These are phyloP conservation scores for Blumeria graminis DNA, from an alignment of 2,329 filamentous ascomycete genomes.

Conservation along the genomic window DNA sequence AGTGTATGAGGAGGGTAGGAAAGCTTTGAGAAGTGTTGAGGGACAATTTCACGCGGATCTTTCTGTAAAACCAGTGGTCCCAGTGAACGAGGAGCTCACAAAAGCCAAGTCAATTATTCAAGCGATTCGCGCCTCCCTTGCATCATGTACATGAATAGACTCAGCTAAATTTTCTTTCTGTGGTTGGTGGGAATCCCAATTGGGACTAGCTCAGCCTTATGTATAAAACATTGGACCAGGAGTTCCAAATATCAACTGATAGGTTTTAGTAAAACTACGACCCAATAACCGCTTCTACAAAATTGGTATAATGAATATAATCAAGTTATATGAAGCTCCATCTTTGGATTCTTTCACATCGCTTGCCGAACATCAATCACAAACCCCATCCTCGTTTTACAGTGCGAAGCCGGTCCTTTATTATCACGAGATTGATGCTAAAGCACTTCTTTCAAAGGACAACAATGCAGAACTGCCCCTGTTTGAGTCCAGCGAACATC, in stretches of 20 bases:
- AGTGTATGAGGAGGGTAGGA: conserved; percentile 41
- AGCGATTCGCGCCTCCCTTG: conserved; percentile 7
- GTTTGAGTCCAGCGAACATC: conserved; percentile 25
- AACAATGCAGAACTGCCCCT: conserved; percentile 28
- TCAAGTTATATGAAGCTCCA: conserved; percentile 32
- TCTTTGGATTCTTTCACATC: conserved; percentile 33
- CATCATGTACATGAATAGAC: conserved; percentile 5
- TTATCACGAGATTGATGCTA: conserved; percentile 30
- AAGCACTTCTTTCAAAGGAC: conserved; percentile 29
- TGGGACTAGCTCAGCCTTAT: not conserved
- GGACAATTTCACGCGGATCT: conserved; percentile 25
- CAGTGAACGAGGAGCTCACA: conserved; percentile 7
- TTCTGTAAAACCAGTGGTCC: conserved; percentile 6
- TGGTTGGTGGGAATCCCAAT: not conserved
- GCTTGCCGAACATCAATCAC: conserved; percentile 43
- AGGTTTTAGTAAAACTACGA: not conserved
- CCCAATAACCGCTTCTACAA: not conserved
- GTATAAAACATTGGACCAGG: not conserved
- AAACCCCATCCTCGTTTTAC: conserved; percentile 50
- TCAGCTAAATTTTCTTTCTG: not conserved
- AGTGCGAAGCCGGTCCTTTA: conserved; percentile 48
- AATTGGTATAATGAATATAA: conserved; percentile 13
- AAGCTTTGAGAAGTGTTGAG: conserved; percentile 33
- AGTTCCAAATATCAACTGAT: not conserved
- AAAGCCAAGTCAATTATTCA: conserved; percentile 7